Base-by-base conservation (phyloP, 2,329 filamentous ascomycete species). In the Trichoderma gracile region DNA sequence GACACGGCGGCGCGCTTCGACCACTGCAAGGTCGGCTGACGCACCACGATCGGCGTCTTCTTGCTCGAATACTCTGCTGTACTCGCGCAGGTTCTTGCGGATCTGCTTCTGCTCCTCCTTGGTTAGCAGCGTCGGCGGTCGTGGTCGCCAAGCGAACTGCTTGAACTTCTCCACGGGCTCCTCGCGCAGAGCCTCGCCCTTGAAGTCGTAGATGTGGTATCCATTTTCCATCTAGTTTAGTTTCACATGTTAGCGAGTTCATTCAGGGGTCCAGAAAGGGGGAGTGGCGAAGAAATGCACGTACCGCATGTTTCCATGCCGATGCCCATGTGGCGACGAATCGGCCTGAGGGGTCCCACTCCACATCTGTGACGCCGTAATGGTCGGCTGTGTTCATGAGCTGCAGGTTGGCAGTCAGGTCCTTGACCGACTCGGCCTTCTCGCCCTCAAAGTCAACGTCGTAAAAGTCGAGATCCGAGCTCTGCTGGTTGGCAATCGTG, bases 81-180 rank as follows among this genome's bases (percentile, higher is more conserved):
- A 99, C 79, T 98, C 95, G 71, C 94, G 91, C 63, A 99, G 88
- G 80, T 97, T 99, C 87, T 97, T 97, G 82, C 96, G 94, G 73
- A 98, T 92, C 73, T 90, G 86, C 84, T 97, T 96, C 82, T 98
- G 95, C 83, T 99, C 94, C 68, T 98, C 94, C 81, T 97, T 97
- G 78, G 86, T 89, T 65, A 99, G 89, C 68, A 99, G 87, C n/a
- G 92, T 95, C 8, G 91, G 77, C 21, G 95, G 95, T 49, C 95
- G 90, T 21, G 95, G 95, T 50, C 95, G 90, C 95, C 95, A 99
- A 68, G 91, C 79, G 80, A 93, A 92, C 79, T 99, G 95, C 86
- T 97, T 97, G 86, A 99, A 98, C 79, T 96, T 96, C 70, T 99
- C 95, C 65, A 96, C 85, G 58, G 88, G 89, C 78, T 97, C 92